Conservation (phyloP, 495 filamentous ascomycete species). For the Baudoinia panamericana region DNA sequence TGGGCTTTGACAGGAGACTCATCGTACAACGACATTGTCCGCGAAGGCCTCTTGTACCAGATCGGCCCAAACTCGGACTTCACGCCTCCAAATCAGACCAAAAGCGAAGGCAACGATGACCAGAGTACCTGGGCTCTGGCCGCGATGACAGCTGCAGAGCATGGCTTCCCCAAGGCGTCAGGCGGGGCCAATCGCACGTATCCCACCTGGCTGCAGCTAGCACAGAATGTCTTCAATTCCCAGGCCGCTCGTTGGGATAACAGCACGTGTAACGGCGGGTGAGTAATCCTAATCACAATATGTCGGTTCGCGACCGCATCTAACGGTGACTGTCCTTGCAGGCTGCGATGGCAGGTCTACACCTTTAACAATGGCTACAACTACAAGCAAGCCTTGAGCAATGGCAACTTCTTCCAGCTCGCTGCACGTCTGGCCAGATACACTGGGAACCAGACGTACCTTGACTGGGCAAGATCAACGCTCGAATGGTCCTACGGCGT, state of each 20-base stretch:
- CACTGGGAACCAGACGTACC: slow-evolving; percentile 60
- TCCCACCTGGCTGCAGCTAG: slow-evolving; percentile 20
- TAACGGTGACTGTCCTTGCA: too few relatives aligned
- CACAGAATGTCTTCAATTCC: slow-evolving; percentile 23
- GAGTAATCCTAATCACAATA: slow-evolving; percentile 41
- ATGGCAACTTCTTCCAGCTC: slow-evolving; percentile 72
- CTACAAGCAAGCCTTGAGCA: slow-evolving; percentile 69
- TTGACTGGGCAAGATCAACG: slow-evolving; percentile 56
- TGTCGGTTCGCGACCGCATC: too few relatives aligned
- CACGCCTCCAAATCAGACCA: slow-evolving; percentile 71
- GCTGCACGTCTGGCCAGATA: slow-evolving; percentile 61
- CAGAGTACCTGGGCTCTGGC: slow-evolving; percentile 27
- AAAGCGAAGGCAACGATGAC: slow-evolving; percentile 26
- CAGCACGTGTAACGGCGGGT: slow-evolving; percentile 13
- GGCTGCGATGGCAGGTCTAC: slow-evolving; percentile 75
- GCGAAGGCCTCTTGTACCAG: slow-evolving; percentile 58
- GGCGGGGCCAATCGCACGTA: neutral
- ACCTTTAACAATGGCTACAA: slow-evolving; percentile 55
- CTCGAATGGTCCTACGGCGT: slow-evolving; percentile 53
- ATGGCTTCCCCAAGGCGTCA: slow-evolving; percentile 18
- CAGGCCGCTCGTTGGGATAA: slow-evolving; percentile 43
- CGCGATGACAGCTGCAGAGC: slow-evolving; percentile 25
- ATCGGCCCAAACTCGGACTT: slow-evolving; percentile 52
- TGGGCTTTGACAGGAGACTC: slow-evolving; percentile 68
- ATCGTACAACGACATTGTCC: slow-evolving; percentile 56